phyloP scores from a whole-genome alignment of 1,284 basidiomycete species.

The Boletus semigastroideus region DNA sequence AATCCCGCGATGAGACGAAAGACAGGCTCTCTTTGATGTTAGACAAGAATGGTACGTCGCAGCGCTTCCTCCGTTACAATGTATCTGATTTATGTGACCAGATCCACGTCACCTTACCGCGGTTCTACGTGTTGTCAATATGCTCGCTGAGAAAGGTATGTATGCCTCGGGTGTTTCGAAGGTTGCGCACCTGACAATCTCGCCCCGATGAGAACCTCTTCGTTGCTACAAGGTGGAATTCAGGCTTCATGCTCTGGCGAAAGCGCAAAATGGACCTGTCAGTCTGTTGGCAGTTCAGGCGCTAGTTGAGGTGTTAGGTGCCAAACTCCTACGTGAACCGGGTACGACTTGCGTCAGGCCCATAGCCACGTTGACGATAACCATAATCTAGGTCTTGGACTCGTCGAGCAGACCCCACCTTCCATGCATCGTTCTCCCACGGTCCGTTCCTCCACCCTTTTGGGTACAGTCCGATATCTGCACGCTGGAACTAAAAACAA shows the following conservation, averaged over 20 bases:
- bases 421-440: conserved; percentile 5
- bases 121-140: conserved; percentile 6
- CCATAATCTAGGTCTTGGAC: background rate
- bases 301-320: conserved; percentile 2
- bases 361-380: background rate
- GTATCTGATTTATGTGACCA: background rate
- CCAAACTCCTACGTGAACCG: background rate
- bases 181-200: background rate
- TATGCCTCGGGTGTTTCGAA: background rate
- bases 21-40: conserved; percentile 7
- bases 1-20: background rate
- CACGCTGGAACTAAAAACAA: conserved; percentile 5
- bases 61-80: background rate
- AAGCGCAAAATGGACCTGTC: conserved; percentile 4
- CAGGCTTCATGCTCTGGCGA: conserved; percentile 5
- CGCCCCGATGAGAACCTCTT: background rate
- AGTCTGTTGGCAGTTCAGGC: conserved; percentile 8
- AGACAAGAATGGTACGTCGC: background rate
- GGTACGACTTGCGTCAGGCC: background rate
- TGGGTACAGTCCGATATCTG: conserved; percentile 6
- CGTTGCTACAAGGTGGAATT: background rate
- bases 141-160: conserved; percentile 3
- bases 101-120: conserved; percentile 9
- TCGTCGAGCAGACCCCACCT: background rate
- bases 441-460: conserved; percentile 5